Evolutionary conservation across 306 rosid genomes (phyloP), one percentile per base, ranked within the genome.

Genomic region (Macrotyloma uniflorum): DNA sequence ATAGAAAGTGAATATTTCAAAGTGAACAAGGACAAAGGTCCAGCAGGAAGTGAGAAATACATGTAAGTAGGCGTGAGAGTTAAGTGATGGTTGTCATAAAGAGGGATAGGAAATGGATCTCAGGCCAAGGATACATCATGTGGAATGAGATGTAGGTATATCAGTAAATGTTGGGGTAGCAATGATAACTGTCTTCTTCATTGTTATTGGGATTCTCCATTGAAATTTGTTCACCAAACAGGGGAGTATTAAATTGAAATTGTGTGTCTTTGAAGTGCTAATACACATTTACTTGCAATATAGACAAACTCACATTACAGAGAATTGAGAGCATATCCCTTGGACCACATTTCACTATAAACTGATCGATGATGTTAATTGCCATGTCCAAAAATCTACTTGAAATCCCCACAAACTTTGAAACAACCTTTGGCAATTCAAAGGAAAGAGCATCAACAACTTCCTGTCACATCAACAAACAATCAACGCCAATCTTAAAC

Each of bases 291-390:
- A 57, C 58, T n/a, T n/a, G 0, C 3, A 75, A 20, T 5, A 70
- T 47, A 66, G 43, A 54, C 14, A 42, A 49, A 67, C 74, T 73
- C 68, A 83, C 89, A 79, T 88, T 90, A 57, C 99, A 88, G 72
- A 95, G 90, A 87, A 91, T 66, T 28, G 97, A 77, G 77, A 91
- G 91, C 98, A 93, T 88, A 70, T 91, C 97, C 80, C 96, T 85
- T 18, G 98, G 97, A 83, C 87, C 87, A 83, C 97, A 89, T 53
- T 55, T 76, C 11, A 36, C 70, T 51, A 89, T 78, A 73, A 91
- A 83, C 81, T 81, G 89, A 86, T 87, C 88, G 11, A 93, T 88
- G 72, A 88, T 85, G 55, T 80, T 70, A 22, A 78, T 87, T 65
- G 91, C 91, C 46, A 86, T 73, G 82, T 88, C 93, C 86, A 80